Percentiles rank a stretch among this genome's conserved stretches.
These are phyloP conservation scores for Saprolegnia diclina DNA, from an alignment of 352 stramenopile species.

Conservation along the genomic window DNA sequence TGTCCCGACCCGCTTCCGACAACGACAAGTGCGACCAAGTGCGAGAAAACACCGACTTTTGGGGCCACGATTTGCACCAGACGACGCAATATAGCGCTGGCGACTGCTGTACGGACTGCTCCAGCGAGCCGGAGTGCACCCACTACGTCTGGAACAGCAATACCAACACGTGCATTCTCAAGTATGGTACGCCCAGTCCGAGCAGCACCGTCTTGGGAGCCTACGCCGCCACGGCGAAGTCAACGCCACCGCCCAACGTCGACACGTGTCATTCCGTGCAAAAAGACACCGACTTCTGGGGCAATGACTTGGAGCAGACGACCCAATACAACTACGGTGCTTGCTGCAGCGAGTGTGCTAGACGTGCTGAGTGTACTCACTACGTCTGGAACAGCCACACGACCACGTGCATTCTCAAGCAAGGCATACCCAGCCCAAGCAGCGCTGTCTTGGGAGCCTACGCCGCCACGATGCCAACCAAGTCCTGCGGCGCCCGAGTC, in stretches of 20 bases:
- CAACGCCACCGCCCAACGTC: neutral
- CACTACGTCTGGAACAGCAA: neutral
- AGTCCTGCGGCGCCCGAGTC: too few species aligned
- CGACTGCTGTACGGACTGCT: slow-evolving; percentile 13
- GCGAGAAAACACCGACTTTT: neutral
- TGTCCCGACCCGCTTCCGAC: neutral
- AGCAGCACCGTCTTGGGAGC: too few species aligned
- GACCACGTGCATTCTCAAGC: slow-evolving; percentile 6
- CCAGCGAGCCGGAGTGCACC: neutral
- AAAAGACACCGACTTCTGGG: slow-evolving; percentile 3
- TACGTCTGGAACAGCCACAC: neutral
- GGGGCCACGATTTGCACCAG: neutral
- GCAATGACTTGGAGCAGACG: slow-evolving; percentile 6
- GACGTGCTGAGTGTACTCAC: neutral
- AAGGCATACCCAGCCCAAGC: neutral
- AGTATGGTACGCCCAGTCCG: neutral
- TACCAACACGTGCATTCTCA: neutral
- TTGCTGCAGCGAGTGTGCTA: slow-evolving; percentile 3
- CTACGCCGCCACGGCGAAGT: too few species aligned
- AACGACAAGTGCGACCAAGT: slow-evolving; percentile 1
- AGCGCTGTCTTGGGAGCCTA: too few species aligned
- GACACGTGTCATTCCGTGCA: neutral
- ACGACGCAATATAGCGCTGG: neutral
- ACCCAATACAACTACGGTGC: neutral
- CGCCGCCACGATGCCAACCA: too few species aligned